Evolutionary conservation across 257 asterid genomes (phyloP), one percentile per base, ranked within the genome.

Genomic region (Primulina eburnea): DNA sequence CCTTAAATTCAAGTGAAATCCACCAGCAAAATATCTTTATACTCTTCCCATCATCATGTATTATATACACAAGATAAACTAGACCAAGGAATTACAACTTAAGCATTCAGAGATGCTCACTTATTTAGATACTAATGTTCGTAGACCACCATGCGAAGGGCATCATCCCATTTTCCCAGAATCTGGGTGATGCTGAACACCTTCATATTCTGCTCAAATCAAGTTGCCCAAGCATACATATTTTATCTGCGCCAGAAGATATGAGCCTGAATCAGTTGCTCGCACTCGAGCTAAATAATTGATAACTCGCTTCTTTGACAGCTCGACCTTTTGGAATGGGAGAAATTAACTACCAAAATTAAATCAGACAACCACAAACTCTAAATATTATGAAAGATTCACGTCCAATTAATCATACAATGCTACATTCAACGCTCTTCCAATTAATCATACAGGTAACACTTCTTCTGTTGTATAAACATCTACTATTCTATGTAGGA

Each of bases 151-250:
- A 47, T 47, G 20, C 57, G 21, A 50, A 50, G 57, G 56, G 57
- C 8, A 50, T 5, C 57, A 50, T 50, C 57, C 57, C 21, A 50
- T 50, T 50, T 14, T 50, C 57, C 57, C 16, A 50, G 57, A 17
- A 50, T 50, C 20, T 50, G 57, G 21, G 57, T 50, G 57, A 17
- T 16, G 57, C 57, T 50, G 57, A 16, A 61, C 32, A 67, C 76
- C 77, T 70, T 50, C 12, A 37, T 56, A 16, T 18, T 68, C 65
- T 52, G 33, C 55, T 43, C 55, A 43, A 78, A 79, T 68, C 80
- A 90, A 81, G 78, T 87, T 85, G 34, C 97, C 97, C 83, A 87
- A 4, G 73, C 97, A 90, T 62, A 88, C 76, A 59, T 85, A 90
- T 82, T 88, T 88, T 47, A 77, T 71, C 96, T 88, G 90, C 86